phyloP scores from a whole-genome alignment of 163 green algal species.

The Prototheca wickerhamii region DNA sequence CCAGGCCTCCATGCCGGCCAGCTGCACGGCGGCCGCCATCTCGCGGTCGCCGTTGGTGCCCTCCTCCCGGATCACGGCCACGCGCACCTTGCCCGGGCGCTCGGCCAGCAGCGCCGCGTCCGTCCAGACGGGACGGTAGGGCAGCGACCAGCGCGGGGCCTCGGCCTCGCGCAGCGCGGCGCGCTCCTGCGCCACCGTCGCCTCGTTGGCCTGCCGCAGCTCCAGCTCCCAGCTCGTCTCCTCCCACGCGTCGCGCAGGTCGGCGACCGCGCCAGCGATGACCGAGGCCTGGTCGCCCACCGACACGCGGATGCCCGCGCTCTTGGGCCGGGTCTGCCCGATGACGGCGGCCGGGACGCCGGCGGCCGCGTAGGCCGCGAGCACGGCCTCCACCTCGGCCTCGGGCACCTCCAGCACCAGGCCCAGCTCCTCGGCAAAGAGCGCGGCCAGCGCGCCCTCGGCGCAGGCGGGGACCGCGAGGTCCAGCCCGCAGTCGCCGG shows the following conservation, averaged over 20 bases:
- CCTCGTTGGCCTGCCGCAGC: conserved; percentile 64
- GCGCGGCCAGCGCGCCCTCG: conserved; percentile 42
- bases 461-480: conserved; percentile 50
- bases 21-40: conserved; percentile 85
- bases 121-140: conserved; percentile 70
- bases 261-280: conserved; percentile 25
- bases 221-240: conserved; percentile 89
- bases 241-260: conserved; percentile 88
- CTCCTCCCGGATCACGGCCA: conserved; percentile 91
- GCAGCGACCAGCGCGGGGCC: conserved; percentile 72
- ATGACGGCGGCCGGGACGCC: conserved; percentile 60
- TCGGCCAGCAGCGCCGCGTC: conserved; percentile 46
- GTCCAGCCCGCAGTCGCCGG: conserved; percentile 66
- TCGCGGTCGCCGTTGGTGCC: conserved; percentile 95
- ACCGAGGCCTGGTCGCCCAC: conserved; percentile 27
- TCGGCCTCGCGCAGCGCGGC: conserved; percentile 39
- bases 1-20: conserved; percentile 89
- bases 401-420: conserved; percentile 84
- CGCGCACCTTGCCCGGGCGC: conserved; percentile 36
- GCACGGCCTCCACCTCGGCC: conserved; percentile 40
- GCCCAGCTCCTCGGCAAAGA: conserved; percentile 96
- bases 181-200: conserved; percentile 75
- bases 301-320: conserved; percentile 18
- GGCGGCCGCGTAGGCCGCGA: conserved; percentile 54
- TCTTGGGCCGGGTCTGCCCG: conserved; percentile 33